phyloP scores from a whole-genome alignment of 23 red algal genomes.

The Gracilaria domingensis region DNA sequence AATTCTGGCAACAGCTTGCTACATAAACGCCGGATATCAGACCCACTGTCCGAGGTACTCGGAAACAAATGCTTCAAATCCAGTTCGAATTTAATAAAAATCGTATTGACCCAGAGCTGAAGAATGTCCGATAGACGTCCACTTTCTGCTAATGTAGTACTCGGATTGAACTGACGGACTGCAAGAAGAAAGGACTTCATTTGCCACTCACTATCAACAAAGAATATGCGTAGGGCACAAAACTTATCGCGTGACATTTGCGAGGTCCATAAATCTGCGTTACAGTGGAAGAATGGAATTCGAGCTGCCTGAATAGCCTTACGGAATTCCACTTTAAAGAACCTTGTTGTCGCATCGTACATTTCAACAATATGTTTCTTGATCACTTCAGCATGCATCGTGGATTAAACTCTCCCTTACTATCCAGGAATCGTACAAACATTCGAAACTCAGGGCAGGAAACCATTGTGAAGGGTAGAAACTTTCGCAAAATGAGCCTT shows the following conservation, averaged over 20 bases:
- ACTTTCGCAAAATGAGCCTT: too few relatives aligned
- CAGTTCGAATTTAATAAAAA: background rate
- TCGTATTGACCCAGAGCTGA: constrained; percentile 7
- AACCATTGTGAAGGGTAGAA: too few relatives aligned
- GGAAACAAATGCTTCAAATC: background rate
- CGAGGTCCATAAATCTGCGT: constrained; percentile 24
- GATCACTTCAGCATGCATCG: too few relatives aligned
- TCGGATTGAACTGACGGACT: constrained; percentile 1
- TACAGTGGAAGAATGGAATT: constrained; percentile 9
- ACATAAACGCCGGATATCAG: constrained; percentile 23
- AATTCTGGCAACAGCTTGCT: background rate
- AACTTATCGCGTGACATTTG: background rate
- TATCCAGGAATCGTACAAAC: too few relatives aligned
- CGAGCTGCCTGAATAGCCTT: background rate
- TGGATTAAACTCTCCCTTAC: too few relatives aligned
- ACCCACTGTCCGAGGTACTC: constrained; percentile 24
- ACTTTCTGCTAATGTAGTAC: background rate
- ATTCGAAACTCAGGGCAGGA: too few relatives aligned
- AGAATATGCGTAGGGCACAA: background rate
- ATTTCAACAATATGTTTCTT: background rate
- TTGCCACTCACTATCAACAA: constrained; percentile 2
- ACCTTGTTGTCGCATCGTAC: background rate
- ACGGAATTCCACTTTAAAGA: background rate
- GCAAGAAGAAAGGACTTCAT: constrained; percentile 5
- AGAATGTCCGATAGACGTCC: constrained; percentile 1